phyloP scores from a whole-genome alignment of 2,329 filamentous ascomycete genomes.

The Aspergillus vadensis region DNA sequence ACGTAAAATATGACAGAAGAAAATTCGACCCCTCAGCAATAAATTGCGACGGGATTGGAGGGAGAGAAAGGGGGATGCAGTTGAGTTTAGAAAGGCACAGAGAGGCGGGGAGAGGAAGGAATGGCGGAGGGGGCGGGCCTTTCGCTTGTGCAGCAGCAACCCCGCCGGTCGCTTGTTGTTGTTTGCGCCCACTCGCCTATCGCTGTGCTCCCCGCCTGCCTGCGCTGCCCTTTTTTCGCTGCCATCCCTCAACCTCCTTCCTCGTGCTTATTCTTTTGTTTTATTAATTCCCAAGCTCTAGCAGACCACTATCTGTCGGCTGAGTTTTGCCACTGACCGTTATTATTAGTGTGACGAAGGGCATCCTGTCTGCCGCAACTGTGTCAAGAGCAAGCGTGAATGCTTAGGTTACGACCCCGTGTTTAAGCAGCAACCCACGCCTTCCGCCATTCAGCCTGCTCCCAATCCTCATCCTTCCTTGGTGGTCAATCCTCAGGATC shows the following conservation, averaged over 20 bases:
- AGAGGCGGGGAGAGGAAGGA: constrained; percentile 11
- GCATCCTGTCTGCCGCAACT: constrained; percentile 80
- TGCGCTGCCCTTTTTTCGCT: constrained; percentile 16
- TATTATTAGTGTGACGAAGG: constrained; percentile 83
- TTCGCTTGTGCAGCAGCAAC: constrained; percentile 31
- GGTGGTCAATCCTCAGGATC: constrained; percentile 44
- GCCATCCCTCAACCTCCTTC: constrained; percentile 14
- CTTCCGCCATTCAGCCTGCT: constrained; percentile 68
- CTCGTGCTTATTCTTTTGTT: constrained; percentile 15
- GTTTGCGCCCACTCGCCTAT: constrained; percentile 15
- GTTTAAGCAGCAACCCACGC: constrained; percentile 69
- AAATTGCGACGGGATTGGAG: background rate
- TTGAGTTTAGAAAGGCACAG: background rate
- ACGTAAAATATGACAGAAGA: constrained; percentile 32
- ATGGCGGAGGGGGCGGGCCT: constrained; percentile 18
- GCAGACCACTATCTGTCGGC: background rate
- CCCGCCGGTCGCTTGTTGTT: constrained; percentile 15
- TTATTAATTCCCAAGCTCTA: constrained; percentile 22
- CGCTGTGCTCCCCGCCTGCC: constrained; percentile 9
- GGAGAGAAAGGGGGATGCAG: background rate
- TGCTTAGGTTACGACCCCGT: constrained; percentile 69
- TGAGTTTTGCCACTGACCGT: constrained; percentile 11
- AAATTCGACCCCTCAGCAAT: background rate
- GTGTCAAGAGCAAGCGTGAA: constrained; percentile 68
- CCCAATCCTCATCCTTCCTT: constrained; percentile 47